Evolutionary conservation across 176 grass and related monocot species (phyloP), one percentile per base, ranked within the genome.

Genomic region (Triticum dicoccoides): DNA sequence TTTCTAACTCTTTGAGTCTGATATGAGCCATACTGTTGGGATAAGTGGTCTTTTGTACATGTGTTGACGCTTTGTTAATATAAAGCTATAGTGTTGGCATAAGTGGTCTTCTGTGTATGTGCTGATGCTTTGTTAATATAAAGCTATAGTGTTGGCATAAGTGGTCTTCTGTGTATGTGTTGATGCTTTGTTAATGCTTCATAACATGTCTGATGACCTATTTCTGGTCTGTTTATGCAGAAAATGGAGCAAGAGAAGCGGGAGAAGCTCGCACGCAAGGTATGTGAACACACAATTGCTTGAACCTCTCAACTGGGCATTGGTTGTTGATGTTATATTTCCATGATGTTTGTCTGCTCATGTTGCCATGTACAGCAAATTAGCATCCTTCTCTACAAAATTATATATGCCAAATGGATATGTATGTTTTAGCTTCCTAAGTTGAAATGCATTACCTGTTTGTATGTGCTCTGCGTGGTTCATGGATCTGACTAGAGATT

Each of bases 201-300:
- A 11, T 25, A 75, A 75, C 72, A 76, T 49, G 6, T 0, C 11
- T 52, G 24, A 10, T 76, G 14, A 20, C 5, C 14, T 76, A 5
- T 76, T 52, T 20, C 51, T 88, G 87, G 18, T 1, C 14, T 76
- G 9, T 76, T 30, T 52, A 42, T 90, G 87, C 90, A 98, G 96
- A 94, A 94, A 92, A 79, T 88, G 86, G 96, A 98, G 71, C 88
- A 91, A 45, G 96, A 98, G 29, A 98, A 94, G 81, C 78, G 94
- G 63, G 91, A 89, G 76, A 98, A 96, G 82, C 69, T 87, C 23
- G 91, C 90, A 52, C 91, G 76, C 51, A 85, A 98, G 91, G 93
- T 98, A 87, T 37, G 78, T 47, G 62, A 67, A 80, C 9, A 30
- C 8, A 38, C 18, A 33, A 14, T 34, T 21, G 35, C 65, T 44